phyloP scores from a whole-genome alignment of 2,329 filamentous ascomycete genomes.

The Harringtonia aguacate region DNA sequence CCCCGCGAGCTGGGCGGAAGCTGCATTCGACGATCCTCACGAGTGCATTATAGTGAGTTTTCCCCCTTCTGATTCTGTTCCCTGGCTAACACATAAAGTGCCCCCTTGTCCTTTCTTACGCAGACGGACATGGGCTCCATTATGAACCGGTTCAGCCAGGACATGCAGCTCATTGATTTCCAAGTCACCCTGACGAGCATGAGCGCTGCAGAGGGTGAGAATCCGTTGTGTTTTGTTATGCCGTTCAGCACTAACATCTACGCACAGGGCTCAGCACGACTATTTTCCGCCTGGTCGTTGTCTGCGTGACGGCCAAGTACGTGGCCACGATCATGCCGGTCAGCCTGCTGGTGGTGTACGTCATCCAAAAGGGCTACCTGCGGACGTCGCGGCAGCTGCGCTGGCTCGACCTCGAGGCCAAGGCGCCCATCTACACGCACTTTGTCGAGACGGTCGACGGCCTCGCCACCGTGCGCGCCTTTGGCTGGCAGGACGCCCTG shows the following conservation, averaged over 20 bases:
- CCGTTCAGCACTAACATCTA: neutral
- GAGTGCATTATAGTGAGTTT: neutral
- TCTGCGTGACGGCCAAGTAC: neutral
- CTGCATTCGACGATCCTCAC: neutral
- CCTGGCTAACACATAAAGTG: neutral
- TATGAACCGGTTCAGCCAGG: conserved; percentile 28
- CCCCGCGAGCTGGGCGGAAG: conserved; percentile 1
- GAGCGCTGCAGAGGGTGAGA: neutral
- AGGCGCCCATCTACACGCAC: conserved; percentile 30
- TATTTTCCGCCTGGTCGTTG: conserved; percentile 1
- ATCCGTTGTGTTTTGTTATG: neutral
- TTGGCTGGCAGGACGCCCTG: conserved; percentile 35
- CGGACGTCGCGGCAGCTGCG: conserved; percentile 40
- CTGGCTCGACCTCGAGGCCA: conserved; percentile 38
- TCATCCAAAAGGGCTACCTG: conserved; percentile 36
- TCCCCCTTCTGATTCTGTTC: neutral
- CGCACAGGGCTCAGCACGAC: neutral
- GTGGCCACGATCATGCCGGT: neutral
- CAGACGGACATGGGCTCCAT: conserved; percentile 22
- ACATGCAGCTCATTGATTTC: conserved; percentile 25
- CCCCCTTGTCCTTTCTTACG: conserved; percentile 19
- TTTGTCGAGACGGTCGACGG: conserved; percentile 37
- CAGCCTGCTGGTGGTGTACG: neutral
- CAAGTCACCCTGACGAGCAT: conserved; percentile 6
- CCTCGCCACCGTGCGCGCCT: conserved; percentile 38